Conservation (phyloP, 306 rosid genomes). For the Gynostemma pentaphyllum region DNA sequence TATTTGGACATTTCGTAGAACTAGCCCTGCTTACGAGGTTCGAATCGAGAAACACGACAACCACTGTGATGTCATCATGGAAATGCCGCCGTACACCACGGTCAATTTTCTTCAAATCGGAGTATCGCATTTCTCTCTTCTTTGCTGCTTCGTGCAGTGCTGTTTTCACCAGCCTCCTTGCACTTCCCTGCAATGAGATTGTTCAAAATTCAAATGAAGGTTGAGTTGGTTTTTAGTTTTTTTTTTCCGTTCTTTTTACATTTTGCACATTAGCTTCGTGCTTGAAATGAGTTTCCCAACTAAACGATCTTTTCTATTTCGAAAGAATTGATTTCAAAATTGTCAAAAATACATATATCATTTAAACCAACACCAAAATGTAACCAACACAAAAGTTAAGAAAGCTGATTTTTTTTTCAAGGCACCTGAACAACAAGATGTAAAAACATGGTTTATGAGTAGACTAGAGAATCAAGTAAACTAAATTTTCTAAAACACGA, state of each 20-base stretch:
- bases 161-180: conserved; percentile 51
- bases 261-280: background rate
- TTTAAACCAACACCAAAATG: background rate
- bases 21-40: conserved; percentile 52
- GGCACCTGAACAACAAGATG: background rate
- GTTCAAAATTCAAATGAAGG: conserved; percentile 1
- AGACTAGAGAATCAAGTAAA: background rate
- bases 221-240: background rate
- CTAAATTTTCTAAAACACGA: background rate
- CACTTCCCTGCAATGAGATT: conserved; percentile 52
- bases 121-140: conserved; percentile 75
- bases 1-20: conserved; percentile 29
- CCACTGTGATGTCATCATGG: conserved; percentile 64
- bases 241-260: background rate
- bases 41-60: conserved; percentile 51
- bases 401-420: background rate
- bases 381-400: background rate
- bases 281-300: background rate
- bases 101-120: conserved; percentile 59
- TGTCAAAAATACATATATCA: background rate
- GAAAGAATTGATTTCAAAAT: background rate
- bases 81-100: conserved; percentile 67
- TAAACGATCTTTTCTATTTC: background rate
- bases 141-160: conserved; percentile 56
- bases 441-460: background rate